These are phyloP conservation scores for Septoria linicola DNA, from an alignment of 2,329 filamentous ascomycete genomes.

Conservation along the genomic window DNA sequence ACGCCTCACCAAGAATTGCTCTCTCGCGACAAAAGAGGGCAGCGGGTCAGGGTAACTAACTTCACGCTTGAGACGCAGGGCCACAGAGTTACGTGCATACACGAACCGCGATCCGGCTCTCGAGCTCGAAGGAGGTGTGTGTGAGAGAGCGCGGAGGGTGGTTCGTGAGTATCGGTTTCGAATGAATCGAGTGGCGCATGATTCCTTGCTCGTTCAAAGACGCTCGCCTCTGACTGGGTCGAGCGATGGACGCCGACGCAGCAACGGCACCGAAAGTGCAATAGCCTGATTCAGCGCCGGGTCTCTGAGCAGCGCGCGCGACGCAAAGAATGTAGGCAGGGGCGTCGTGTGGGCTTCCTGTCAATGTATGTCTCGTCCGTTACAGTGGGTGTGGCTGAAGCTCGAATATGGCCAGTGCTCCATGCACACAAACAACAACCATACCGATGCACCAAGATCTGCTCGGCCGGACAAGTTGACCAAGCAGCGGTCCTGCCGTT, in stretches of 20 bases:
- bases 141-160: not conserved
- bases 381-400: constrained; percentile 23
- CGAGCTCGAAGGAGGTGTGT: not conserved
- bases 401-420: constrained; percentile 4
- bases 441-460: not conserved
- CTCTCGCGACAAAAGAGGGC: not conserved
- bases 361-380: constrained; percentile 21
- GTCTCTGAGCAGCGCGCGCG: constrained; percentile 18
- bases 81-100: constrained; percentile 6
- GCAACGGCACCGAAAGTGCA: constrained; percentile 16
- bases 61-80: constrained; percentile 11
- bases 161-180: constrained; percentile 2
- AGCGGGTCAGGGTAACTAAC: not conserved
- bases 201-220: constrained; percentile 19
- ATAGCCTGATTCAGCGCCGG: constrained; percentile 18
- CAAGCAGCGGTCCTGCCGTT: constrained; percentile 2
- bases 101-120: constrained; percentile 1
- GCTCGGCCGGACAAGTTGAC: not conserved
- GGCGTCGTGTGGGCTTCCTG: constrained; percentile 18
- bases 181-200: constrained; percentile 22
- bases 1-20: not conserved
- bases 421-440: not conserved
- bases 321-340: constrained; percentile 19
- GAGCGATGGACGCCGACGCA: not conserved
- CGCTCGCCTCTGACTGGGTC: constrained; percentile 12